These are phyloP conservation scores for Schwanniomyces polymorphus DNA, from an alignment of 805 yeast species.

Conservation along the genomic window DNA sequence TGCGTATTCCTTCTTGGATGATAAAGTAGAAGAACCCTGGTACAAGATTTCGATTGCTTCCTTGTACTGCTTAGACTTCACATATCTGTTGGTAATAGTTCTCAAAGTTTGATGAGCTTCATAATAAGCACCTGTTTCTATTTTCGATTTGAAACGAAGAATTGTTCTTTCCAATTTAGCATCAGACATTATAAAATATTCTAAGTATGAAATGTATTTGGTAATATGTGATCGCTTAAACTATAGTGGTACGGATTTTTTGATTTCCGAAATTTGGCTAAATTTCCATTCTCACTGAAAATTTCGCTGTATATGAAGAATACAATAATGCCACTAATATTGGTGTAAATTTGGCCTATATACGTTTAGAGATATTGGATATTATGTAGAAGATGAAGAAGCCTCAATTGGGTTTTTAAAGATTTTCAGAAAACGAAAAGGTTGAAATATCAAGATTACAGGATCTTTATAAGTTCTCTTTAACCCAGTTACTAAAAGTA, in stretches of 20 bases:
- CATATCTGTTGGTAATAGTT: slow-evolving; percentile 84
- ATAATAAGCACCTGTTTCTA: slow-evolving; percentile 74
- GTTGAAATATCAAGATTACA: too few relatives aligned
- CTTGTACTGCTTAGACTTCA: slow-evolving; percentile 61
- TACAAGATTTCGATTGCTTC: slow-evolving; percentile 75
- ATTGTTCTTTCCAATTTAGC: slow-evolving; percentile 58
- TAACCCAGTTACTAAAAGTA: too few relatives aligned
- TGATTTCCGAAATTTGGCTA: background rate
- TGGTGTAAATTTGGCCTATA: background rate
- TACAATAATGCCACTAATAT: background rate
- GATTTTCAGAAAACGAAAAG: too few relatives aligned
- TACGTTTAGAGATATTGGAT: too few relatives aligned
- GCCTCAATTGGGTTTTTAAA: too few relatives aligned
- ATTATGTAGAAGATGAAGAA: too few relatives aligned
- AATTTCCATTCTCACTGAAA: background rate
- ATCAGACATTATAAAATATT: slow-evolving; percentile 12
- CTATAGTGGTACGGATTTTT: background rate
- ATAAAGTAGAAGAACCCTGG: slow-evolving; percentile 67
- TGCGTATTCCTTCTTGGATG: slow-evolving; percentile 71
- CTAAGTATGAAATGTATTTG: background rate
- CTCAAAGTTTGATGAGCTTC: slow-evolving; percentile 96
- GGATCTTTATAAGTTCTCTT: too few relatives aligned
- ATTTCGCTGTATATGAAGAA: background rate
- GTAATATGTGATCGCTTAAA: background rate
- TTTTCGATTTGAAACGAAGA: slow-evolving; percentile 65